Conservation (phyloP, 2,329 filamentous ascomycete species). For the Arthrobotrys iridis region DNA sequence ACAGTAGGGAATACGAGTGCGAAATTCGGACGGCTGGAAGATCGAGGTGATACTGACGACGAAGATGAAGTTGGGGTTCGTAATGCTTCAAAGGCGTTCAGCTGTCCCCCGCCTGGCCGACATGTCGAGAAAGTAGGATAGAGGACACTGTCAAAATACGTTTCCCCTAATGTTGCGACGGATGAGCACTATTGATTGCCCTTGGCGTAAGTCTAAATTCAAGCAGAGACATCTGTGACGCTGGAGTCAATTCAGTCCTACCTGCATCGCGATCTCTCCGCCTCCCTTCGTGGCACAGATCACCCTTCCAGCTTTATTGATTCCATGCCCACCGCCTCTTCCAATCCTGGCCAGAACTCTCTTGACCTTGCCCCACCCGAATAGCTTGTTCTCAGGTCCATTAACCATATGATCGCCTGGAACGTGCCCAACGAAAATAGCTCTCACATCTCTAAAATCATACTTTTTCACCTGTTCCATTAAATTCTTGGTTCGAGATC, state of each 20-base stretch:
- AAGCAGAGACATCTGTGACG: neutral
- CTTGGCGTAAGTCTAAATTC: neutral
- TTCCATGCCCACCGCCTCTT: slow-evolving; percentile 27
- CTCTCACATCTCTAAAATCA: slow-evolving; percentile 76
- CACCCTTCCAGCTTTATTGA: slow-evolving; percentile 22
- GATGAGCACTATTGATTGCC: slow-evolving; percentile 31
- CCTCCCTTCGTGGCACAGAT: slow-evolving; percentile 61
- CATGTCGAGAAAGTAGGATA: slow-evolving; percentile 32
- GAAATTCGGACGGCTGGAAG: slow-evolving; percentile 65
- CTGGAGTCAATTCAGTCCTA: slow-evolving; percentile 65
- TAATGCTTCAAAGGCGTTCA: slow-evolving; percentile 58
- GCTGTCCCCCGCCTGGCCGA: slow-evolving; percentile 65
- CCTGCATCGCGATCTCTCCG: slow-evolving; percentile 68
- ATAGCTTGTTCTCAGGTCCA: slow-evolving; percentile 65
- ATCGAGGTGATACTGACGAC: slow-evolving; percentile 60
- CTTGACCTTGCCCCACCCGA: slow-evolving; percentile 81
- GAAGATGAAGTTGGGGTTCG: slow-evolving; percentile 39
- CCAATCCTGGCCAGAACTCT: slow-evolving; percentile 66
- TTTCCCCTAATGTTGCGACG: slow-evolving; percentile 29
- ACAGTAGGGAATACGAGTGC: slow-evolving; percentile 83
- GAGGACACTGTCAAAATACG: slow-evolving; percentile 32
- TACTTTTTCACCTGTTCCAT: slow-evolving; percentile 69
- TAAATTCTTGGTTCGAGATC: slow-evolving; percentile 68
- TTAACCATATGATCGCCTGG: slow-evolving; percentile 72
- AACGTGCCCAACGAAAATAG: slow-evolving; percentile 79